Base-by-base conservation (phyloP, 1,284 basidiomycete genomes). In the Ceratobasidium sp. region DNA sequence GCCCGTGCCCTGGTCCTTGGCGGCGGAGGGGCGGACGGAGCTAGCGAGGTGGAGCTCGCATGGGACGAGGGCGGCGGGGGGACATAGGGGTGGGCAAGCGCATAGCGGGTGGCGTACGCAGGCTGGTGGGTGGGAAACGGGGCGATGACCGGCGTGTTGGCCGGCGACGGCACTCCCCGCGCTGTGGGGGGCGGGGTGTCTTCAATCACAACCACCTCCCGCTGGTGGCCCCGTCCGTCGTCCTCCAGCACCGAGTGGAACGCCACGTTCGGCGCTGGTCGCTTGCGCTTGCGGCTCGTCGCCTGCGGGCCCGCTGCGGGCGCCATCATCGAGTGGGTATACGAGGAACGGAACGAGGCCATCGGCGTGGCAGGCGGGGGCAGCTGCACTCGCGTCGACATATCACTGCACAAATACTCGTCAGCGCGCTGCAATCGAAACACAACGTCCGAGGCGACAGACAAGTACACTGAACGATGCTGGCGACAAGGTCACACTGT, bases 161-260 rank as follows among this genome's bases (percentile, higher is more conserved):
- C 50, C n/a, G 64, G 64, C 36, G 64, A 67, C 13, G 64, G 53
- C 4, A 46, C 62, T 14, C 33, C 39, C 4, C 42, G 57, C 23
- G 27, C 50, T 46, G 41, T 30, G 57, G 90, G 89, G 8, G 83
- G 76, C 21, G 84, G 90, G 56, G 90, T 91, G 80, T 93, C 90
- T 74, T 92, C 90, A 77, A 93, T 91, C 74, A 93, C 87, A 78
- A 93, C 91, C 75, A 92, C 88, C 77, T 93, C 90, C 58, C 90
- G 82, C 49, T 90, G 81, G 73, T 82, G 81, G 73, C 90, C 90
- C 58, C 87, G 80, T 74, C 81, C 82, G 78, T 92, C 90, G 76
- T 90, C 83, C 78, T 92, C 90, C 73, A 91, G 86, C 47, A 73
- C 72, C 36, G 71, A 70, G 53, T 68, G 71, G 69, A 69, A 73